A percentile compares a stretch with the other conserved stretches of the same genome.
Conservation (phyloP, 495 filamentous ascomycete species). For the Penicillium mononematosum region DNA sequence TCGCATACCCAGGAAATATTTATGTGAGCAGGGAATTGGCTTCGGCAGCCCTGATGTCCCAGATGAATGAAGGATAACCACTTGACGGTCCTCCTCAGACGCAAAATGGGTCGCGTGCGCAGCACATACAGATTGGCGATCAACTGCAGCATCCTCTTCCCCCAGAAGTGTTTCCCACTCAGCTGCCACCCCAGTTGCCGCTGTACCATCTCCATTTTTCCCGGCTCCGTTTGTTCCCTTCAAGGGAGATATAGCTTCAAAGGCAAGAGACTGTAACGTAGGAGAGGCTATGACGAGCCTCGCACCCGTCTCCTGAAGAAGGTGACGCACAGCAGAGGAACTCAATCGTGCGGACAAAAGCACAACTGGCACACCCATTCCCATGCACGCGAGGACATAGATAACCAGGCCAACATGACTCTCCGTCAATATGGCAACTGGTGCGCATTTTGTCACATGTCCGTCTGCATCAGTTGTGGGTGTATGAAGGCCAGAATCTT, state of each 20-base stretch:
- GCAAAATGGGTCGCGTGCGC: slow-evolving; percentile 1
- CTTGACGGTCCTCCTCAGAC: slow-evolving; percentile 33
- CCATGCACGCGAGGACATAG: slow-evolving; percentile 30
- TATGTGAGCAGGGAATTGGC: slow-evolving; percentile 43
- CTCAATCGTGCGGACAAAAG: slow-evolving; percentile 36
- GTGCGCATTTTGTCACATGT: slow-evolving; percentile 17
- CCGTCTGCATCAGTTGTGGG: background rate
- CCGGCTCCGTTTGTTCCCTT: background rate
- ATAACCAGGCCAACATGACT: slow-evolving; percentile 34
- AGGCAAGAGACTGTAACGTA: background rate
- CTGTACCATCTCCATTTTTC: background rate
- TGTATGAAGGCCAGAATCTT: background rate
- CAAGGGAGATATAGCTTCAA: background rate
- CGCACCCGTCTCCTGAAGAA: slow-evolving; percentile 23
- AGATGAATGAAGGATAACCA: slow-evolving; percentile 48
- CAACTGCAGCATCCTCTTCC: background rate
- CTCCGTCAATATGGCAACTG: slow-evolving; percentile 34
- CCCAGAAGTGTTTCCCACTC: background rate
- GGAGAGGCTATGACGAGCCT: slow-evolving; percentile 17
- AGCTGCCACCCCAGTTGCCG: background rate
- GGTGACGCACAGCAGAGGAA: slow-evolving; percentile 27
- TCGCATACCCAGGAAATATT: slow-evolving; percentile 41
- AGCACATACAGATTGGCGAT: background rate
- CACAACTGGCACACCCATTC: slow-evolving; percentile 29
- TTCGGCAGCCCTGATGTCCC: slow-evolving; percentile 51